Percentiles rank a stretch among this genome's conserved stretches.
Conservation (phyloP, 2,329 filamentous ascomycete species). For the Talaromyces marneffei region DNA sequence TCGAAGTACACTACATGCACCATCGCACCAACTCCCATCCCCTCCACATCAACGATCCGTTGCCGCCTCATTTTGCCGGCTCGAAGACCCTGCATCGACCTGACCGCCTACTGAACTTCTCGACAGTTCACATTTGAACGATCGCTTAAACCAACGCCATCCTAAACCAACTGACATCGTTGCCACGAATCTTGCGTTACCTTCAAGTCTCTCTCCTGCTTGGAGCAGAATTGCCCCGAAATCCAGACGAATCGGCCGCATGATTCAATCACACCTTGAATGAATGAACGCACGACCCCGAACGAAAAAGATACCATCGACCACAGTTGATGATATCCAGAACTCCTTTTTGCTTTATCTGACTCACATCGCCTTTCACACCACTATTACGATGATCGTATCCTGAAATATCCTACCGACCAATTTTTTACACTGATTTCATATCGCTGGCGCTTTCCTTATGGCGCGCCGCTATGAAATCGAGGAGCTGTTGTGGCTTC, state of each 20-base stretch:
- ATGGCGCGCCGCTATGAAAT: slow-evolving; percentile 61
- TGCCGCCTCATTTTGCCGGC: slow-evolving; percentile 5
- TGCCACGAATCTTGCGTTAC: neutral
- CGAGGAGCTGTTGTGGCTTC: slow-evolving; percentile 69
- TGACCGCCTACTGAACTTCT: neutral
- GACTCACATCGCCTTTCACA: neutral
- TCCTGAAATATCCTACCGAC: neutral
- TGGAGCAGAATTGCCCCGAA: slow-evolving; percentile 1
- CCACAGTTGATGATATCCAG: neutral
- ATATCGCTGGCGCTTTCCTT: slow-evolving; percentile 17
- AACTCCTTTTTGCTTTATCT: neutral
- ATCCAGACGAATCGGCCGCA: neutral
- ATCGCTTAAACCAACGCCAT: neutral
- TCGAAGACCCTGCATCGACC: slow-evolving; percentile 1
- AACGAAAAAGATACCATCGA: neutral
- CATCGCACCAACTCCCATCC: neutral
- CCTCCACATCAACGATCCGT: slow-evolving; percentile 6
- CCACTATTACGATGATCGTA: neutral
- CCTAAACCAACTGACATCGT: neutral
- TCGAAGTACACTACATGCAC: neutral
- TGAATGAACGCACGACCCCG: slow-evolving; percentile 2
- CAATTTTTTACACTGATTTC: slow-evolving; percentile 6
- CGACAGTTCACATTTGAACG: neutral
- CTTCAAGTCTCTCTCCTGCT: neutral
- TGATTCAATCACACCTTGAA: slow-evolving; percentile 5